Evolutionary conservation across 1,284 basidiomycete genomes (phyloP).

Genomic region (Cryptococcus neoformans): DNA sequence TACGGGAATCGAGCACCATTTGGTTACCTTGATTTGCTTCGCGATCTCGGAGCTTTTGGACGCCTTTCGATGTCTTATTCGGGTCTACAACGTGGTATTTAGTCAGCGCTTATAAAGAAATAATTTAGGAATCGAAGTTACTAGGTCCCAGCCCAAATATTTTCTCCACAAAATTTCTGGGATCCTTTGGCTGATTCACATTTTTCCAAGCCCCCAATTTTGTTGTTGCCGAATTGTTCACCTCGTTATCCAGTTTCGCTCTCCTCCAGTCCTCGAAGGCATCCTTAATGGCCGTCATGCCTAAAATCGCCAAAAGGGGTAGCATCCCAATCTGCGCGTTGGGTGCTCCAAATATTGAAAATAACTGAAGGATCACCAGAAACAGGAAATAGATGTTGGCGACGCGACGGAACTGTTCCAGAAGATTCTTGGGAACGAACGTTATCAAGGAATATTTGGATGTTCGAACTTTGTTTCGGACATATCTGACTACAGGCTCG

Average conservation of each 20-base stretch:
- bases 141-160: constrained; percentile 55
- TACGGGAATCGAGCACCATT: constrained; percentile 61
- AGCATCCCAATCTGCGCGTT: constrained; percentile 79
- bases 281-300: constrained; percentile 91
- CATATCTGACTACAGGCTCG: constrained; percentile 74
- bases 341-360: constrained; percentile 86
- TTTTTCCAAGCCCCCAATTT: constrained; percentile 70
- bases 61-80: constrained; percentile 68
- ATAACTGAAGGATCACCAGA: constrained; percentile 81
- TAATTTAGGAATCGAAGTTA: constrained; percentile 1
- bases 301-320: constrained; percentile 81
- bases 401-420: constrained; percentile 83
- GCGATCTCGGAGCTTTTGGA: constrained; percentile 75
- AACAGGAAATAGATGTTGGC: constrained; percentile 92
- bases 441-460: constrained; percentile 90
- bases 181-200: constrained; percentile 78
- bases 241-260: constrained; percentile 75
- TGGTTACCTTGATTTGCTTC: constrained; percentile 65
- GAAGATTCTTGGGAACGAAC: constrained; percentile 91
- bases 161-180: constrained; percentile 70
- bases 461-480: constrained; percentile 91
- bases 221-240: constrained; percentile 45
- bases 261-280: constrained; percentile 92
- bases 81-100: constrained; percentile 15
- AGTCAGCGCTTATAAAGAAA: too few species aligned